Base-by-base conservation (phyloP, 768 basidiomycete species). In the Russula brevipes region DNA sequence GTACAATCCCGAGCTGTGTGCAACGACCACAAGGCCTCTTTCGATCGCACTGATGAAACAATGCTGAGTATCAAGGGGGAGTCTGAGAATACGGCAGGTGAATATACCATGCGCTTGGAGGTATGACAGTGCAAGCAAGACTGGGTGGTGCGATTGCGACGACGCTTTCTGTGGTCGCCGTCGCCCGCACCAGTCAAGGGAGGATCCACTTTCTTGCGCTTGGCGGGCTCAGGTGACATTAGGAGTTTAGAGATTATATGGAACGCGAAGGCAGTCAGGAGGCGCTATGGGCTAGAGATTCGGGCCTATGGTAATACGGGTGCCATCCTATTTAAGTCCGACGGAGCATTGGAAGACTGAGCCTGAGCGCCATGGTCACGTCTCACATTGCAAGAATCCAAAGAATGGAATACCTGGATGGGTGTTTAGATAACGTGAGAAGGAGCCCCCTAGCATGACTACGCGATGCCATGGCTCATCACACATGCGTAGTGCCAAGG, bases 111-210 rank as follows among this genome's bases (percentile, higher is more conserved):
- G 57, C 87, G 79, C 68, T 88, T 88, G 8, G 87, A 87, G 31
- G 84, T 82, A 65, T 88, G 86, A 66, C 87, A 88, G 65, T 87
- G 87, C 35, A 88, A 75, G 68, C 87, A 88, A 64, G 86, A 87
- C 66, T 87, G 86, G 3, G 86, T 88, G 6, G 85, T 87, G 57
- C 87, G 81, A 70, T 88, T 88, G 50, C 87, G 84, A 66, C 85
- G 82, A 73, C 81, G 78, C 68, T 82, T 83, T 35, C 83, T 79
- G 63, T 85, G 83, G 70, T 84, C 83, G 56, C 77, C 79, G 42
- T 80, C 81, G 19, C 79, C 71, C 41, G 75, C 69, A 24, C 72
- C 66, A 57, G 12, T 59, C 64, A 33, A 67, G 63, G 60, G 70
- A 35, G 59, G 41, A 19, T 64, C 66, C 68, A 70, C 71, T 69